Evolutionary conservation across 164 flowering plant species (phyloP), one percentile per base, ranked within the genome.

Genomic region (Echeveria elegans): DNA sequence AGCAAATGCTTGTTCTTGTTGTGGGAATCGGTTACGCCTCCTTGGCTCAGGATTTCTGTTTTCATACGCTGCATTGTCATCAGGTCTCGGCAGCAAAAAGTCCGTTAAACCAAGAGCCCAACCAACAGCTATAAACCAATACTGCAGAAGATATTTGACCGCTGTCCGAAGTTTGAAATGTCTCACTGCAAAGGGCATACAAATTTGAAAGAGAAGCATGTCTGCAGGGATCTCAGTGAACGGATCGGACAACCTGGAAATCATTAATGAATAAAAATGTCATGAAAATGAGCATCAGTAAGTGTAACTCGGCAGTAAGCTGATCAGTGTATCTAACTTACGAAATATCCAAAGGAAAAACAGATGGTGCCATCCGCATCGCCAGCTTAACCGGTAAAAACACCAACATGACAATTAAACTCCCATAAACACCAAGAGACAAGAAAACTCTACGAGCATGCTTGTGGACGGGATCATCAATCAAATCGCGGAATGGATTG

Each of bases 401-500:
- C 53, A 95, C 96, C 71, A 95, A 84, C 97, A 95, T 92, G 76
- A 95, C 97, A 74, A 95, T 95, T 70, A 95, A 83, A 73, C 97
- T 95, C 58, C 99, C 99, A 78, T 95, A 95, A 53, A 95, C 99
- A 68, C 94, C 96, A 74, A 95, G 91, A 31, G 99, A 95, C 72
- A 95, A 76, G 65, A 95, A 66, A 75, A 95, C 99, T 70, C 99
- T 82, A 41, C 99, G 97, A 67, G 97, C 97, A 83, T 95, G 99
- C 78, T 95, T 95, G 80, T 95, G 96, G 65, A 92, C 97, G 71
- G 99, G 99, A 71, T 95, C 99, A 76, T 95, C 99, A 77, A 95
- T 95, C 21, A 95, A 76, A 80, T 95, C 99, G 66, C 99, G 92
- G 66, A 95, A 95, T 15, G 99, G 99, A 72, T 95, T 95, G 72